phyloP scores from a whole-genome alignment of 2,329 filamentous ascomycete genomes.

The Botrytis fragariae region DNA sequence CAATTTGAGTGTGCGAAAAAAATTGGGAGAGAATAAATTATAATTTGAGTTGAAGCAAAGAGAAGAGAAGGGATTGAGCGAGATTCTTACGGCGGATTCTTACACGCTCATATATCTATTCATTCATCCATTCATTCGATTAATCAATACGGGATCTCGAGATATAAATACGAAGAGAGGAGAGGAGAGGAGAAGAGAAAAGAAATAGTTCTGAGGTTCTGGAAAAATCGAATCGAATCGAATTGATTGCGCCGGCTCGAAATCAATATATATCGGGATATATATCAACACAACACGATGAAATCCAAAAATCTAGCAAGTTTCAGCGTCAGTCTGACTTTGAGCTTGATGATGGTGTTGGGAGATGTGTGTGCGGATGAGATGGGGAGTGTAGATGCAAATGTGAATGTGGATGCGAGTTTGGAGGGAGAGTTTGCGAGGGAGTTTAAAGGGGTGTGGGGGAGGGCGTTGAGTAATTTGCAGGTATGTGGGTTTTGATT shows the following conservation, averaged over 20 bases:
- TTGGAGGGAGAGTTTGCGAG: not conserved
- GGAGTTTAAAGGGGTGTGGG: not conserved
- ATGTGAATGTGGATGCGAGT: not conserved
- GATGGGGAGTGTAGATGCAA: not conserved
- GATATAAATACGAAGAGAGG: too few species aligned
- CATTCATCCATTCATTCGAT: not conserved
- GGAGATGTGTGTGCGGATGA: not conserved
- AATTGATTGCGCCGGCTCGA: too few species aligned
- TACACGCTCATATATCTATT: not conserved
- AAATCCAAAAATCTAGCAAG: not conserved
- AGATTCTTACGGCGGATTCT: too few species aligned
- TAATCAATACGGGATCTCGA: too few species aligned
- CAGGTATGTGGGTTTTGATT: not conserved
- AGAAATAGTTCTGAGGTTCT: too few species aligned
- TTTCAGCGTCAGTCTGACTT: not conserved
- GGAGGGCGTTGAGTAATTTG: slow-evolving; percentile 18
- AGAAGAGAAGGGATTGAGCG: not conserved
- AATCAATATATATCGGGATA: too few species aligned
- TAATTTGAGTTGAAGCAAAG: too few species aligned
- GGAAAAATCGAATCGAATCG: too few species aligned
- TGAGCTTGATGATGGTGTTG: not conserved
- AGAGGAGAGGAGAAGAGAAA: too few species aligned
- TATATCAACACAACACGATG: not conserved
- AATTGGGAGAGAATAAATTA: too few species aligned
- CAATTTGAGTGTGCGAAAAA: too few species aligned